Conservation (phyloP, 1,284 basidiomycete genomes). For the Afroboletus lepidellus region DNA sequence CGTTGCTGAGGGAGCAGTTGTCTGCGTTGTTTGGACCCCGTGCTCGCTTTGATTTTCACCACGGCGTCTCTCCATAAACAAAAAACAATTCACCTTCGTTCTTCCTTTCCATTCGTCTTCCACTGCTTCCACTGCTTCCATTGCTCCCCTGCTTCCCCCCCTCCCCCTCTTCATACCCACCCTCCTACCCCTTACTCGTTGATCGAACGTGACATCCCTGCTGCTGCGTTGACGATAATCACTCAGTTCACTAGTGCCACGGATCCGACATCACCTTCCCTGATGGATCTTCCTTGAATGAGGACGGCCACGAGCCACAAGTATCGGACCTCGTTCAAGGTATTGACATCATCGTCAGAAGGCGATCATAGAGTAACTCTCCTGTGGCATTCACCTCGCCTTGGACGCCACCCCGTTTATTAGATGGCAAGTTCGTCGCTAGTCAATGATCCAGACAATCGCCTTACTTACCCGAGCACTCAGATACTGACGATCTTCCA, state of each 20-base stretch:
- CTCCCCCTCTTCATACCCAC: neutral
- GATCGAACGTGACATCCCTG: too few species aligned
- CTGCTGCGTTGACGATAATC: too few species aligned
- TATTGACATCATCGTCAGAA: neutral
- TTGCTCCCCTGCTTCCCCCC: neutral
- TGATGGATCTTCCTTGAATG: neutral
- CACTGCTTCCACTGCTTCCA: too few species aligned
- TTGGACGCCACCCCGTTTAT: too few species aligned
- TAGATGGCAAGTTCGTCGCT: too few species aligned
- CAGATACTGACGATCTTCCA: too few species aligned
- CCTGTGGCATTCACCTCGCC: too few species aligned
- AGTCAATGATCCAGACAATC: too few species aligned
- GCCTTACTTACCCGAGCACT: too few species aligned
- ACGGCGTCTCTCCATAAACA: slow-evolving; percentile 17
- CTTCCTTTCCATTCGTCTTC: neutral
- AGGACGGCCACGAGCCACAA: neutral
- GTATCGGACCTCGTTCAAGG: neutral
- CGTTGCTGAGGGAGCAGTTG: neutral
- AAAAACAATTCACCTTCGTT: slow-evolving; percentile 1
- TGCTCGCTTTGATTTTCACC: slow-evolving; percentile 20
- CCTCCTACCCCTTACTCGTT: neutral
- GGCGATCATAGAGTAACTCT: too few species aligned
- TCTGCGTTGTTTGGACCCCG: slow-evolving; percentile 12
- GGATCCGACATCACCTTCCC: neutral
- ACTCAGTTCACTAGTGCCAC: slow-evolving; percentile 9